Conservation (phyloP, 805 yeast species). For the Candida mattraensis region DNA sequence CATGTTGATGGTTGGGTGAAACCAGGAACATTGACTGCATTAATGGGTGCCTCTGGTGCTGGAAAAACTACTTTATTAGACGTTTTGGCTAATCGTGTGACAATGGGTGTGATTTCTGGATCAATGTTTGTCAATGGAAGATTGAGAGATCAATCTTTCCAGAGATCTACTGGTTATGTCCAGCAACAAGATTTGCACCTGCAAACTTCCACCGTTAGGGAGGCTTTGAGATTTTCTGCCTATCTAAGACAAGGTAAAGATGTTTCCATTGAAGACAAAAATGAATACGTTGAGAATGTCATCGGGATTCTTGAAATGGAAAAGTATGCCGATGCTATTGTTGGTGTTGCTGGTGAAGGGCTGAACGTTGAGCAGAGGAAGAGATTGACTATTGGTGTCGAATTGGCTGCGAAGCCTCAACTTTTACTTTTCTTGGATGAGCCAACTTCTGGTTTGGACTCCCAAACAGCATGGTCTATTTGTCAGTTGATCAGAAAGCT, state of each 20-base stretch:
- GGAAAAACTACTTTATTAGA: slow-evolving; percentile 60
- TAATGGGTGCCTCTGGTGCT: slow-evolving; percentile 67
- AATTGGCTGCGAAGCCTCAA: slow-evolving; percentile 55
- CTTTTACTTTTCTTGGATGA: slow-evolving; percentile 57
- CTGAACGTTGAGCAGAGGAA: slow-evolving; percentile 57
- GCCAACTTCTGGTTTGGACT: slow-evolving; percentile 61
- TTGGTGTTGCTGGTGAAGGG: slow-evolving; percentile 50
- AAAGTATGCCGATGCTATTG: slow-evolving; percentile 55
- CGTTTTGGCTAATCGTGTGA: slow-evolving; percentile 51
- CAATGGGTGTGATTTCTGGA: slow-evolving; percentile 58
- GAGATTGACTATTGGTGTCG: slow-evolving; percentile 56
- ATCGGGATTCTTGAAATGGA: slow-evolving; percentile 51
- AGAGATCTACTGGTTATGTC: slow-evolving; percentile 57
- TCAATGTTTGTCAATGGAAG: slow-evolving; percentile 57
- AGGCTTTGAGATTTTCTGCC: slow-evolving; percentile 53
- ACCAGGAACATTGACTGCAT: slow-evolving; percentile 79
- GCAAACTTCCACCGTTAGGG: slow-evolving; percentile 51
- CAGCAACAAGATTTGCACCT: slow-evolving; percentile 61
- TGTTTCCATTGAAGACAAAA: slow-evolving; percentile 44
- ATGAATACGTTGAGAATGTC: slow-evolving; percentile 51
- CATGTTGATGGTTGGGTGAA: slow-evolving; percentile 81
- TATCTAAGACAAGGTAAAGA: slow-evolving; percentile 44
- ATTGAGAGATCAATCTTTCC: slow-evolving; percentile 47
- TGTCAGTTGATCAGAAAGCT: slow-evolving; percentile 51
- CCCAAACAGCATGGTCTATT: slow-evolving; percentile 62